Evolutionary conservation across 257 asterid genomes (phyloP), one percentile per base, ranked within the genome.

Genomic region (Ligustrum vulgare): DNA sequence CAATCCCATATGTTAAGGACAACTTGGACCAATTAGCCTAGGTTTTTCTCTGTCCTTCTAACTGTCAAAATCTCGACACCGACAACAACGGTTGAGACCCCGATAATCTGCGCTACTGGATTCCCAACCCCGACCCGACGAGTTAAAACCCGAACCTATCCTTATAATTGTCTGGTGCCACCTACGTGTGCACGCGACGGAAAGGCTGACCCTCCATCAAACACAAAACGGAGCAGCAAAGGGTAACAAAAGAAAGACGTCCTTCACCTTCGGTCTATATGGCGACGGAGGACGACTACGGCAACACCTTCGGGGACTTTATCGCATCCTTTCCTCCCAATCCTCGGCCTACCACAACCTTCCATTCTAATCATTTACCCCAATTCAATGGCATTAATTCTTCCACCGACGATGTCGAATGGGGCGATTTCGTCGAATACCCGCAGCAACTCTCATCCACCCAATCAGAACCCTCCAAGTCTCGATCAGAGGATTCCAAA

Each of bases 341-440:
- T 39, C 56, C 62, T 22, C 43, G 51, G 39, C 77, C 56, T 22
- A 16, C 34, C 62, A 18, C 76, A 58, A n/a, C 82, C 28, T 28
- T 43, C 60, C 70, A 80, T 72, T 81, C 86, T 69, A 77, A 56
- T 37, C 81, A 41, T 22, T 49, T 71, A 12, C 58, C 73, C 51
- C 82, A 70, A 41, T 77, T 70, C 77, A 78, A 56, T 72, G 82
- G 54, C 76, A 71, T 65, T 7, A 71, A 75, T 75, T 68, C 87
- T 4, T 64, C 82, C 37, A 15, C 85, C 10, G 89, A 84, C 3
- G 94, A 86, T 39, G 93, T 89, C 63, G 96, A 90, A 74, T 92
- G 97, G 97, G 91, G 95, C 63, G 96, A 92, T 84, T 92, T 92
- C 73, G 87, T 92, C 32, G 85, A 86, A 78, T 82, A 86, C 28